A percentile compares a stretch with the other conserved stretches of the same genome.
Conservation (phyloP, 139 green algal species). For the Asterochloris sp. region DNA sequence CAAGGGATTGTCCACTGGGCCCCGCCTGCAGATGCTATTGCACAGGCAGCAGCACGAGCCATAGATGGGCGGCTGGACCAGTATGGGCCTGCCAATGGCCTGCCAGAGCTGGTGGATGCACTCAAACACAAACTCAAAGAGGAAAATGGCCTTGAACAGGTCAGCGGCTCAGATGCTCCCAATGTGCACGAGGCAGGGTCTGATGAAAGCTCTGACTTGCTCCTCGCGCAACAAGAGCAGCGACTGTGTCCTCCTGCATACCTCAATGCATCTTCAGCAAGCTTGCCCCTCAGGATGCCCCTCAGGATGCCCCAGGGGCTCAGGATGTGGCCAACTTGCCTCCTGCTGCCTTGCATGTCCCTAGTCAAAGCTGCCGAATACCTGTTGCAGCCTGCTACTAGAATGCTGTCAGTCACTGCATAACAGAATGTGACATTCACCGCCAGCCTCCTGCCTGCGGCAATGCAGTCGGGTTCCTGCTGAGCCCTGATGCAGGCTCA, state of each 20-base stretch:
- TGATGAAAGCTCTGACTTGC: not conserved
- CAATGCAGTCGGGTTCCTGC: not conserved
- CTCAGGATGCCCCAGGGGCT: not conserved
- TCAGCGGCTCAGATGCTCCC: conserved; percentile 14
- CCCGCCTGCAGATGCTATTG: conserved; percentile 61
- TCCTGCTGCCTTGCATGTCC: not conserved
- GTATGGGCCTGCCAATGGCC: conserved; percentile 76
- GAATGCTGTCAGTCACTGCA: not conserved
- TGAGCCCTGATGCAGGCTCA: not conserved
- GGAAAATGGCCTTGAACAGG: conserved; percentile 65
- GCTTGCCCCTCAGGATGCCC: not conserved
- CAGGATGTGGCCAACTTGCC: not conserved
- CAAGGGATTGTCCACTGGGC: conserved; percentile 86
- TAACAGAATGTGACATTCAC: too few species aligned
- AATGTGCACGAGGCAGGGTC: not conserved
- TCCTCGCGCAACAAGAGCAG: not conserved
- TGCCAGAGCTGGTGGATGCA: conserved; percentile 65
- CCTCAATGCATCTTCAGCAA: not conserved
- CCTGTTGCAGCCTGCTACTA: not conserved
- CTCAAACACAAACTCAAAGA: conserved; percentile 69
- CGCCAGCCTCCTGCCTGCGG: not conserved
- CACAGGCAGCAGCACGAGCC: conserved; percentile 23
- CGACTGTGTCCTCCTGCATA: not conserved
- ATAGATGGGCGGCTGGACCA: conserved; percentile 15
- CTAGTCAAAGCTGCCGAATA: too few species aligned